Evolutionary conservation across 495 filamentous ascomycete species (phyloP), one percentile per base, ranked within the genome.

Genomic region (Tricharina praecox): DNA sequence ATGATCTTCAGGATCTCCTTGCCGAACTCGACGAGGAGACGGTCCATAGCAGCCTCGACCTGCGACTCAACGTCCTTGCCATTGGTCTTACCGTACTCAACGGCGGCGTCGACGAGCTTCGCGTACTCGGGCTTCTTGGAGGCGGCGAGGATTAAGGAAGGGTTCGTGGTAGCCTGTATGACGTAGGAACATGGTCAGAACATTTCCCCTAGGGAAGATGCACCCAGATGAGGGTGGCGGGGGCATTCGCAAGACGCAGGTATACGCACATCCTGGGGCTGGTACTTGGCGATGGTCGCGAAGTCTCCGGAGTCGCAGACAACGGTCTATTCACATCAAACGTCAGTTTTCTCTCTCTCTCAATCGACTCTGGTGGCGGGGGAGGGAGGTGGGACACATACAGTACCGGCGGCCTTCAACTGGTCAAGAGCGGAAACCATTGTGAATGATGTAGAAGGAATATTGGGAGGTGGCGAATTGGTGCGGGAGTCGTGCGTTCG

Each of bases 101-200:
- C 73, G 49, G 90, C 86, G 38, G 73, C 68, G 59, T 99, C 87
- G 60, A 96, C 87, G 49, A 99, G 71, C 60, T 77, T 75, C 59
- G 86, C 86, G 64, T 99, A 99, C 65, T 94, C 87, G 62, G 81
- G 63, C 76, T 96, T 99, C 76, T 99, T 94, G 64, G 92, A 85
- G 48, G 90, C 90, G 57, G 85, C 85, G 63, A 99, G 77, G 67
- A 99, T 95, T 61, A 99, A 73, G 52, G 90, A 95, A 32, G 90
- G 90, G 74, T 99, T 99, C 67, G 90, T 99, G 62, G 56, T 59
- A 32, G 56, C 56, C 56, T 59, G 15, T n/a, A 43, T 24, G 24
- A 43, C 23, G 40, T 25, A 11, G 18, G 34, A 32, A 13, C 28
- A 7, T 32, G 28, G 13, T 7, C 13, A 32, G 13, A 7, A n/a